These are phyloP conservation scores for Lachnellula hyalina DNA, from an alignment of 2,329 filamentous ascomycete genomes.

Conservation along the genomic window DNA sequence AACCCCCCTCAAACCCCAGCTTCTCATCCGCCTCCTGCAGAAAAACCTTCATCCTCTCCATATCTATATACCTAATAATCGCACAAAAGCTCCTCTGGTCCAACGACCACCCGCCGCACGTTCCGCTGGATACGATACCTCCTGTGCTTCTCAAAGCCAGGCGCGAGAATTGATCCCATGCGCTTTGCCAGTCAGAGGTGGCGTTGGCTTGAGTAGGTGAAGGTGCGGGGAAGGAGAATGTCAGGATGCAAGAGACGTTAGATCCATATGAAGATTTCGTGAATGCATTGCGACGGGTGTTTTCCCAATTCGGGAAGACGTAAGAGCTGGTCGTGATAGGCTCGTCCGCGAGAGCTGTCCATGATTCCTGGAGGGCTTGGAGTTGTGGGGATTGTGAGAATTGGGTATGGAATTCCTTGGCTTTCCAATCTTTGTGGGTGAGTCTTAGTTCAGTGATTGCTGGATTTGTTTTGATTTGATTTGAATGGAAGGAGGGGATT, in stretches of 20 bases:
- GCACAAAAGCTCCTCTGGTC: neutral
- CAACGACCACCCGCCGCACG: neutral
- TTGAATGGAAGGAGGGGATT: too few species aligned
- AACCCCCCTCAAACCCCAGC: neutral
- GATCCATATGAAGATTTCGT: neutral
- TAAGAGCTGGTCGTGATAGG: neutral
- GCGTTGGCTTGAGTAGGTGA: neutral
- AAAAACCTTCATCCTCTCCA: neutral
- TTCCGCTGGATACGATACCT: neutral
- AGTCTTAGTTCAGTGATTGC: neutral
- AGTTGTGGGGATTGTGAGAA: neutral
- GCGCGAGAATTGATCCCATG: neutral
- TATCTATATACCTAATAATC: neutral
- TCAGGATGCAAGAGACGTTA: neutral
- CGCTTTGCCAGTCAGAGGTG: neutral
- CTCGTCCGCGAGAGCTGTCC: neutral
- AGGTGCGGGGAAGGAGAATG: neutral
- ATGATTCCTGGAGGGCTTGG: neutral
- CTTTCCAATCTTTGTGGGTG: neutral
- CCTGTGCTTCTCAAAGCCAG: neutral
- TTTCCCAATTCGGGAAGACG: neutral
- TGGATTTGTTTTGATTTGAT: too few species aligned
- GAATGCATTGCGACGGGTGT: neutral
- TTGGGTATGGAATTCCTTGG: neutral
- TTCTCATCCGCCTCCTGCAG: neutral